Percentiles rank a stretch among this genome's conserved stretches.
Evolutionary conservation across 495 filamentous ascomycete genomes (phyloP).

Genomic region (Xylaria castorea): DNA sequence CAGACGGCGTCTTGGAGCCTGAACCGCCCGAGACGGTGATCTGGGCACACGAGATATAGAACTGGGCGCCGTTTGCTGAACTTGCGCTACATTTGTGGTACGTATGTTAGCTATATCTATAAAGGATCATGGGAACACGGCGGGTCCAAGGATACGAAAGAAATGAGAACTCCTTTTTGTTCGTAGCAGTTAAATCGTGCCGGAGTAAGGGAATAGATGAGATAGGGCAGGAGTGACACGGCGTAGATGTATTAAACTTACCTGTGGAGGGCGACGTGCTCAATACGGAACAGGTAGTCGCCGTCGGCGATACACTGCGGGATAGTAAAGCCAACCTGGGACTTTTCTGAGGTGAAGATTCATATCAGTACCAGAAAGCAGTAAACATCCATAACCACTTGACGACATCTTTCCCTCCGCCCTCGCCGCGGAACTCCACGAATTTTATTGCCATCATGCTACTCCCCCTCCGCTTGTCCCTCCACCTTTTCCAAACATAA

Average conservation of each 20-base stretch:
- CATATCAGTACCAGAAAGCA: neutral
- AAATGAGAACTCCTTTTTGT: neutral
- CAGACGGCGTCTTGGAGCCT: conserved; percentile 44
- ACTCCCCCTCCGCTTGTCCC: neutral
- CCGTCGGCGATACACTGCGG: conserved; percentile 58
- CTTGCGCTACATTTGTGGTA: conserved; percentile 38
- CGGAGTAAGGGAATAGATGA: neutral
- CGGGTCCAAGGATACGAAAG: neutral
- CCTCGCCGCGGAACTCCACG: neutral
- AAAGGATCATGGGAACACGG: neutral
- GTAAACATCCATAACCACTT: neutral
- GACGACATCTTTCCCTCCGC: neutral
- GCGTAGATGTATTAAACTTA: neutral
- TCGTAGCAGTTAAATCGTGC: neutral
- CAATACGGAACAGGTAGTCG: conserved; percentile 65
- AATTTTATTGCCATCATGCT: neutral
- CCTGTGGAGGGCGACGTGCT: conserved; percentile 62
- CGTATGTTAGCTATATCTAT: neutral
- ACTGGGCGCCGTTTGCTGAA: conserved; percentile 56
- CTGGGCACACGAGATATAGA: conserved; percentile 61
- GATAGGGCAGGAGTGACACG: neutral
- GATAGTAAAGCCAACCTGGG: conserved; percentile 51
- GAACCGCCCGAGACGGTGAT: conserved; percentile 49
- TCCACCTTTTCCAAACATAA: neutral
- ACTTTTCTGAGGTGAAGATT: conserved; percentile 32